Percentiles rank a stretch among this genome's conserved stretches.
Conservation (phyloP, 768 basidiomycete genomes). For the Russula sp. region DNA sequence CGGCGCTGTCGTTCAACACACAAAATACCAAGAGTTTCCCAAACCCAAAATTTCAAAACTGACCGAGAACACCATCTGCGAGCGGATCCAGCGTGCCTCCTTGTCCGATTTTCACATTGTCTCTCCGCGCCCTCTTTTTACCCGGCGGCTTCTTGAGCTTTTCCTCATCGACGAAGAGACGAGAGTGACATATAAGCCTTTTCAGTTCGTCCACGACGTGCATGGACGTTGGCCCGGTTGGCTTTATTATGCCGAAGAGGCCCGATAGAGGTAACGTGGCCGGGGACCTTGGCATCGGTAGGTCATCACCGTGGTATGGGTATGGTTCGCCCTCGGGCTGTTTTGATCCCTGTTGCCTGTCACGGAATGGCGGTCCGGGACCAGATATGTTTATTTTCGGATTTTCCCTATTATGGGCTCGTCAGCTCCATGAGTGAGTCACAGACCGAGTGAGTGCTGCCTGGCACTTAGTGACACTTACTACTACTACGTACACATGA, state of each 20-base stretch:
- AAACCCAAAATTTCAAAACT: slow-evolving; percentile 31
- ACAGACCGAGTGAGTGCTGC: too few species aligned
- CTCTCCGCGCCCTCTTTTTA: slow-evolving; percentile 44
- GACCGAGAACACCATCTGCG: slow-evolving; percentile 92
- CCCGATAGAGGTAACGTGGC: slow-evolving; percentile 60
- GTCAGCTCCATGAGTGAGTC: too few species aligned
- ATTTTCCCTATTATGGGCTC: too few species aligned
- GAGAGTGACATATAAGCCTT: slow-evolving; percentile 69
- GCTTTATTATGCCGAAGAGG: slow-evolving; percentile 87
- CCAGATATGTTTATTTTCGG: too few species aligned
- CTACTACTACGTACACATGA: not conserved
- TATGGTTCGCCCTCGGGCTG: too few species aligned
- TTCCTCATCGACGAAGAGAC: slow-evolving; percentile 65
- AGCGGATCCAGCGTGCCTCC: slow-evolving; percentile 96
- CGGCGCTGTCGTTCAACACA: slow-evolving; percentile 12
- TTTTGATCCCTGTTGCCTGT: too few species aligned
- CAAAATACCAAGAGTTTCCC: not conserved
- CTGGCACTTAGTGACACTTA: too few species aligned
- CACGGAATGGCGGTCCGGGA: too few species aligned
- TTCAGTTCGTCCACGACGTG: slow-evolving; percentile 82
- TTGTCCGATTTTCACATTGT: slow-evolving; percentile 79
- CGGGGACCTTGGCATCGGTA: too few species aligned
- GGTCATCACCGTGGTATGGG: too few species aligned
- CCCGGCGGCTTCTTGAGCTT: slow-evolving; percentile 53
- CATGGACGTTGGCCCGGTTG: slow-evolving; percentile 93